These are phyloP conservation scores for Trichoderma erinaceum DNA, from an alignment of 495 filamentous ascomycete species.

Conservation along the genomic window DNA sequence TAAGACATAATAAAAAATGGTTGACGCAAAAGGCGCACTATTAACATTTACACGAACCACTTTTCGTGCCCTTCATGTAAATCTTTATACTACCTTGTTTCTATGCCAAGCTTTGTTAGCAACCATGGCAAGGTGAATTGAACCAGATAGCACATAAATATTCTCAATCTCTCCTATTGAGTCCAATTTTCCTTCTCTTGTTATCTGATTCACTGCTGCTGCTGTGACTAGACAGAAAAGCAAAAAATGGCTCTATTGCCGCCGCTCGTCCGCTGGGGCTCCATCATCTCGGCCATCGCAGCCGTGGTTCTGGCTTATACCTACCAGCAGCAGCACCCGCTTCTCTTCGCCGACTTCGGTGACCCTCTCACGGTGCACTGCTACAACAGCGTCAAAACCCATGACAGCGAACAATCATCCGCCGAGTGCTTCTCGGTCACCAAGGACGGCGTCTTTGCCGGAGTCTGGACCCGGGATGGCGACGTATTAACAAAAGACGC, in stretches of 20 bases:
- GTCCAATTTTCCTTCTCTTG: neutral
- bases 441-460: conserved; percentile 22
- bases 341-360: neutral
- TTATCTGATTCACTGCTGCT: neutral
- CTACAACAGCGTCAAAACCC: conserved; percentile 17
- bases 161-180: neutral
- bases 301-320: conserved; percentile 11
- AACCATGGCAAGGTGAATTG: neutral
- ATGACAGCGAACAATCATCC: neutral
- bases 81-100: neutral
- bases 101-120: neutral
- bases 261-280: conserved; percentile 15
- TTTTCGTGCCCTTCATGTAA: conserved; percentile 3
- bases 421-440: conserved; percentile 18
- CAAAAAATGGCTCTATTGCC: conserved; percentile 12
- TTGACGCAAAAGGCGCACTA: neutral
- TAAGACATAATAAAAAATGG: neutral
- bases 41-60: neutral
- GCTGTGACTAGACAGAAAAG: neutral
- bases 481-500: neutral
- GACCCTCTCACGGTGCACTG: conserved; percentile 1
- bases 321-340: conserved; percentile 9
- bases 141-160: neutral
- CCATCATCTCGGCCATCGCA: neutral
- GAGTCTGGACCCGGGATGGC: conserved; percentile 19